Conservation (phyloP, 1,139 yeast genomes). For the Suhomyces yuchorum region DNA sequence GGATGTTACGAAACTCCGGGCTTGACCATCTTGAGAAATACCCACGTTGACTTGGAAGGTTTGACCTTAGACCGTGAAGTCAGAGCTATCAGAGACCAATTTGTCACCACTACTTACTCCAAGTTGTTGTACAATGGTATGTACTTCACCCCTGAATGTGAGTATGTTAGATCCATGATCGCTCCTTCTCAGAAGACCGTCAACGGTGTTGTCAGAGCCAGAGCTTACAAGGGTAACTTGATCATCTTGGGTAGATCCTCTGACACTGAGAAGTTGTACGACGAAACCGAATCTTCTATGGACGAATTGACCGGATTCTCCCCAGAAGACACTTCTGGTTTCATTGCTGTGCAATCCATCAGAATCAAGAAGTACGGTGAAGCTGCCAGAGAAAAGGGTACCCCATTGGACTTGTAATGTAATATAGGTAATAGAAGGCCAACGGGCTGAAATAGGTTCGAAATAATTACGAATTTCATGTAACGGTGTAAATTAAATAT, state of each 20-base stretch:
- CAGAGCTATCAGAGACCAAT: conserved; percentile 92
- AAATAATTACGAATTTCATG: not conserved
- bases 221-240: conserved; percentile 89
- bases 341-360: conserved; percentile 96
- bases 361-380: conserved; percentile 98
- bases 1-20: conserved; percentile 99
- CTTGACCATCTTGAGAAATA: conserved; percentile 85
- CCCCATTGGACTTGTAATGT: conserved; percentile 32
- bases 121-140: conserved; percentile 93
- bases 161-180: conserved; percentile 90
- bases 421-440: conserved; percentile 5
- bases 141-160: conserved; percentile 98
- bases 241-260: conserved; percentile 91
- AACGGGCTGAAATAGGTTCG: not conserved
- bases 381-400: conserved; percentile 80
- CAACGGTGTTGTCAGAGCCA: conserved; percentile 93
- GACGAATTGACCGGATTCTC: conserved; percentile 98
- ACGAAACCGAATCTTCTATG: conserved; percentile 98
- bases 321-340: conserved; percentile 96
- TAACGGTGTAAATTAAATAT: not conserved
- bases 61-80: conserved; percentile 96
- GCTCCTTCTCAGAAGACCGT: conserved; percentile 92
- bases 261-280: conserved; percentile 92
- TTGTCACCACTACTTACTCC: conserved; percentile 91
- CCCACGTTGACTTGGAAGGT: conserved; percentile 97